Evolutionary conservation across 192 early-diverging fungal genomes (phyloP).

Genomic region (Coemansia sp.): DNA sequence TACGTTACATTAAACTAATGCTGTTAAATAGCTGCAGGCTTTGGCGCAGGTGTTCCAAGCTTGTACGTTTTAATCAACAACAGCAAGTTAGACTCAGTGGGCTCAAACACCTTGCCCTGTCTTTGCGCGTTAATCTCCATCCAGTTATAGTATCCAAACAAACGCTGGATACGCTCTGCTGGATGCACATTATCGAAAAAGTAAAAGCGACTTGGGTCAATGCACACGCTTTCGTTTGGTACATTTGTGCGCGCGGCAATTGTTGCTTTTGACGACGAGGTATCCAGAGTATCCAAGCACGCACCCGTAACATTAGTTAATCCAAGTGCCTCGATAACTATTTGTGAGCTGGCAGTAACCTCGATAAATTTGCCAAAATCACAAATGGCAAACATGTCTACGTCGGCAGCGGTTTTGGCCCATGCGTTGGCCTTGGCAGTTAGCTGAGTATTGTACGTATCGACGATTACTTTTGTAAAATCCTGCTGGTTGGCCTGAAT

Average conservation of each 20-base stretch:
- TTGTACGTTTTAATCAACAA: constrained; percentile 23
- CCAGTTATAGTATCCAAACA: constrained; percentile 27
- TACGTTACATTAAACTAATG: no score
- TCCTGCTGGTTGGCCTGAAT: background rate
- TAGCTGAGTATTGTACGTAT: constrained; percentile 10
- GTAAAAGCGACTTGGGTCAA: constrained; percentile 16
- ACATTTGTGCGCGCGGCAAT: background rate
- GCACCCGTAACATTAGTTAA: constrained; percentile 16
- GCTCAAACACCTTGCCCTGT: constrained; percentile 3
- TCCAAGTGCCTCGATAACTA: constrained; percentile 20
- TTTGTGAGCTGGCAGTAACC: constrained; percentile 9
- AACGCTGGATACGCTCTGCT: constrained; percentile 27
- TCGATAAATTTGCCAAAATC: constrained; percentile 26
- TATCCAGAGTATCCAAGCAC: constrained; percentile 10
- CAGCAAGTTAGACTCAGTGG: constrained; percentile 21
- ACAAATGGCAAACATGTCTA: constrained; percentile 12
- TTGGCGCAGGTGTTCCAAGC: constrained; percentile 31
- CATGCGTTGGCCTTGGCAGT: constrained; percentile 20
- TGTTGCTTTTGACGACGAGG: background rate
- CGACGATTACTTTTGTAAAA: background rate
- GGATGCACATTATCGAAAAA: constrained; percentile 36
- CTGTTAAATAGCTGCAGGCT: constrained; percentile 16
- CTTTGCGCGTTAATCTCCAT: background rate
- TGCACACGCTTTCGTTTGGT: constrained; percentile 9
- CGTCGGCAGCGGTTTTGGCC: constrained; percentile 7